Evolutionary conservation across 140 eudicot species (phyloP).

Genomic region (Cichorium intybus): DNA sequence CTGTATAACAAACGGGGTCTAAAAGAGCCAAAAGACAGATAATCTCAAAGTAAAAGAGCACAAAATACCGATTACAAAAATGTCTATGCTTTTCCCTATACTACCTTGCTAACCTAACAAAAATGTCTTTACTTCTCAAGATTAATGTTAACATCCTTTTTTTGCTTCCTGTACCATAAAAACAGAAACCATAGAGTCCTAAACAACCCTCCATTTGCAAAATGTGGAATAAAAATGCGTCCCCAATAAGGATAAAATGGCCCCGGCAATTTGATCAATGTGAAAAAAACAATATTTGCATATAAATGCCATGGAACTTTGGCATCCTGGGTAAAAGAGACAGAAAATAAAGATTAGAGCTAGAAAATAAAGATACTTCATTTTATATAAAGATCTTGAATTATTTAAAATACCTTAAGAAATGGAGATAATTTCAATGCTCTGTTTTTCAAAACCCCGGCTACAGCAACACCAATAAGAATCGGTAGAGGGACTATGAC

Average conservation of each 20-base stretch:
- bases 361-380: neutral
- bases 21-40: neutral
- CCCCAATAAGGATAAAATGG: constrained; percentile 96
- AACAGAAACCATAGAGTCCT: constrained; percentile 71
- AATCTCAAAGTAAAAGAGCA: too few species aligned
- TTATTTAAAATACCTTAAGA: constrained; percentile 53
- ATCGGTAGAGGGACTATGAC: constrained; percentile 60
- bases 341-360: neutral
- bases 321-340: constrained; percentile 53
- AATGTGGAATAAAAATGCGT: constrained; percentile 76
- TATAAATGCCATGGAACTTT: constrained; percentile 89
- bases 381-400: neutral
- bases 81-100: neutral
- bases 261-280: constrained; percentile 82
- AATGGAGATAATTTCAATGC: constrained; percentile 69
- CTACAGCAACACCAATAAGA: constrained; percentile 63
- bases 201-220: constrained; percentile 81
- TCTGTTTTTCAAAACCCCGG: constrained; percentile 55
- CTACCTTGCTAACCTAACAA: constrained; percentile 14
- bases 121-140: constrained; percentile 18
- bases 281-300: constrained; percentile 49
- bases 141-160: constrained; percentile 15
- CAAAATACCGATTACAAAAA: neutral
- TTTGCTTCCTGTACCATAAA: constrained; percentile 59
- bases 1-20: neutral